Evolutionary conservation across 371 early-diverging fungal species (phyloP).

Genomic region (Mortierella sp.): DNA sequence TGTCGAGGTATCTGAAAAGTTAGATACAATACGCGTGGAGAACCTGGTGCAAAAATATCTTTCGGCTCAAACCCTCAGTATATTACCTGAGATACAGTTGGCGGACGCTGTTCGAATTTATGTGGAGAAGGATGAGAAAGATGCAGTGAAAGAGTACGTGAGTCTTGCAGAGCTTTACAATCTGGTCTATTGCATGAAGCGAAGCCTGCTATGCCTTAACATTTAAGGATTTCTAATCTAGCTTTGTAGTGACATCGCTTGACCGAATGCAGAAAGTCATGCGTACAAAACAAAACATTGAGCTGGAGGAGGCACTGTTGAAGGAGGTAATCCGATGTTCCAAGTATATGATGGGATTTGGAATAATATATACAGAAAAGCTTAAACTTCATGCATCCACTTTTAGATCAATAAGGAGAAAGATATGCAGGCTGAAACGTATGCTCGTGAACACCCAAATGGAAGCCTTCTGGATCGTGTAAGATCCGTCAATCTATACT

Average conservation of each 20-base stretch:
- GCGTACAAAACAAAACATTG: conserved; percentile 52
- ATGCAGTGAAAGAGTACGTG: conserved; percentile 73
- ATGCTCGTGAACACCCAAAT: conserved; percentile 30
- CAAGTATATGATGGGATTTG: not conserved
- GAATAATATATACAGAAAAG: not conserved
- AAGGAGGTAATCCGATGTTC: conserved; percentile 29
- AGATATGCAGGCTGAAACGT: conserved; percentile 31
- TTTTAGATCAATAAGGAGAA: conserved; percentile 51
- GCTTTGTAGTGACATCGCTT: conserved; percentile 41
- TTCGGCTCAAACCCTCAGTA: conserved; percentile 70
- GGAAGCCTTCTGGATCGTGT: conserved; percentile 32
- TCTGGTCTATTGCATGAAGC: not conserved
- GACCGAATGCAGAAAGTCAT: conserved; percentile 48
- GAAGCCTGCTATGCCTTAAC: not conserved
- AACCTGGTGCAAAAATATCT: conserved; percentile 83
- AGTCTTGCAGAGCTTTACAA: not conserved
- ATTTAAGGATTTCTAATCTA: not conserved
- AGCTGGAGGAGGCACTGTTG: conserved; percentile 40
- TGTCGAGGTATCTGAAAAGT: conserved; percentile 58
- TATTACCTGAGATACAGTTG: conserved; percentile 85
- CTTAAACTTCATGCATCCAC: not conserved
- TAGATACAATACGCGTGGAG: conserved; percentile 80
- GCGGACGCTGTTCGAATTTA: conserved; percentile 81
- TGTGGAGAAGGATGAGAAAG: conserved; percentile 93
- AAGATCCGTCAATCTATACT: not conserved